A percentile compares a stretch with the other conserved stretches of the same genome.
These are phyloP conservation scores for Violaceomyces palustris DNA, from an alignment of 1,284 basidiomycete genomes.

Conservation along the genomic window DNA sequence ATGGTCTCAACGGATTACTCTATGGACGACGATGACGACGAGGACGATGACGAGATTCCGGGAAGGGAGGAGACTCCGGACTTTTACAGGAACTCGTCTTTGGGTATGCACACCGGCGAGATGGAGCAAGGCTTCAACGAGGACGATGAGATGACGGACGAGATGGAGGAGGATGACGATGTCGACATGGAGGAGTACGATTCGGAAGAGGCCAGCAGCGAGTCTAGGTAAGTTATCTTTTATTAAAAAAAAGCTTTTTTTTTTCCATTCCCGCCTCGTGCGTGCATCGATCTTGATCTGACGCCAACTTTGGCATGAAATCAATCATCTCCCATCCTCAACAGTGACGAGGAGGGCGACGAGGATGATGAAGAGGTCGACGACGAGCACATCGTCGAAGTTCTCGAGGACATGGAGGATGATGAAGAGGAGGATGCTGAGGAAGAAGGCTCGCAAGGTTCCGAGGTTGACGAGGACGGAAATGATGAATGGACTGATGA, in stretches of 20 bases:
- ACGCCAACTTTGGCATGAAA: neutral
- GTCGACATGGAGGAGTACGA: slow-evolving; percentile 73
- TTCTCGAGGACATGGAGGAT: slow-evolving; percentile 16
- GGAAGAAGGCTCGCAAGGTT: slow-evolving; percentile 40
- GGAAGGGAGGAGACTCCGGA: slow-evolving; percentile 83
- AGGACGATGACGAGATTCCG: slow-evolving; percentile 57
- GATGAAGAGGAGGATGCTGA: slow-evolving; percentile 61
- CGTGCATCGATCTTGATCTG: too few species aligned
- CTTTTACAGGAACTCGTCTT: slow-evolving; percentile 89
- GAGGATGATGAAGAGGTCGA: slow-evolving; percentile 36
- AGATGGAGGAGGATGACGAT: slow-evolving; percentile 85
- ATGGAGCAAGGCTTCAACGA: slow-evolving; percentile 53
- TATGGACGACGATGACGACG: slow-evolving; percentile 56
- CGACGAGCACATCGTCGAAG: slow-evolving; percentile 4
- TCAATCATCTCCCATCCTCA: too few species aligned
- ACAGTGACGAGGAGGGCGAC: slow-evolving; percentile 56
- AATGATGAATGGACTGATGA: slow-evolving; percentile 19
- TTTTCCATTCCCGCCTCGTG: too few species aligned
- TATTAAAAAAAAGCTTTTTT: too few species aligned
- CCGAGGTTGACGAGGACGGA: slow-evolving; percentile 52
- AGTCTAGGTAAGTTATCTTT: too few species aligned
- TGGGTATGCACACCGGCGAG: slow-evolving; percentile 74
- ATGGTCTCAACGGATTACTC: slow-evolving; percentile 24
- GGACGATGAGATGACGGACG: slow-evolving; percentile 82
- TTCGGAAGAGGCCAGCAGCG: slow-evolving; percentile 30